Evolutionary conservation across 331 rosid genomes (phyloP).

Genomic region (Dryas integrifolia): DNA sequence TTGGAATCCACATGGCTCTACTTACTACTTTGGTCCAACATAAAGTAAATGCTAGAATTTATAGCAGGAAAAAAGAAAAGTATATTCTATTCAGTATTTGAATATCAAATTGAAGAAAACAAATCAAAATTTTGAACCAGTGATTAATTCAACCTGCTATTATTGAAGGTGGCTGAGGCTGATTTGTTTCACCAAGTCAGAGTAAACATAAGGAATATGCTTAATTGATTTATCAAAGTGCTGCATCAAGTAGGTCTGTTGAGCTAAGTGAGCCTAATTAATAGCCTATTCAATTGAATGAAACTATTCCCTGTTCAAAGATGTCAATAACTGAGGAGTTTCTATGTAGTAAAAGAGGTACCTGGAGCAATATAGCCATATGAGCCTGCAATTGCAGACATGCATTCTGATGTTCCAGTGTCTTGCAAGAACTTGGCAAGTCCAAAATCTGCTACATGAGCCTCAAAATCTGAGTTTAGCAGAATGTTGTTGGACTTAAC

Average conservation of each 20-base stretch:
- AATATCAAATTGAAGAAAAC: slow-evolving; percentile 13
- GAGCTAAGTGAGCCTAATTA: not conserved
- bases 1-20: slow-evolving; percentile 43
- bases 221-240: slow-evolving; percentile 9
- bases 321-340: not conserved
- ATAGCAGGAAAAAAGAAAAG: not conserved
- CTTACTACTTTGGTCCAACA: slow-evolving; percentile 37
- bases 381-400: slow-evolving; percentile 92
- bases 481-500: slow-evolving; percentile 83
- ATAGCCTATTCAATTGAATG: not conserved
- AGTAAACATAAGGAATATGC: slow-evolving; percentile 12
- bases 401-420: slow-evolving; percentile 73
- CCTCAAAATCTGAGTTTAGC: slow-evolving; percentile 65
- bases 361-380: slow-evolving; percentile 95
- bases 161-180: not conserved
- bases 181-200: not conserved
- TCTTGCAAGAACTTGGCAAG: slow-evolving; percentile 84
- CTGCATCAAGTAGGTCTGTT: slow-evolving; percentile 7
- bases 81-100: slow-evolving; percentile 6
- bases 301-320: not conserved
- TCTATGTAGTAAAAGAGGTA: slow-evolving; percentile 7
- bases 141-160: slow-evolving; percentile 2
- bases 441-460: slow-evolving; percentile 90
- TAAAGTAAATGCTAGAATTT: slow-evolving; percentile 3
- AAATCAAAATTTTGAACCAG: not conserved